A percentile compares a stretch with the other conserved stretches of the same genome.
phyloP scores from a whole-genome alignment of 768 basidiomycete species.

The Cystoderma amianthinum region DNA sequence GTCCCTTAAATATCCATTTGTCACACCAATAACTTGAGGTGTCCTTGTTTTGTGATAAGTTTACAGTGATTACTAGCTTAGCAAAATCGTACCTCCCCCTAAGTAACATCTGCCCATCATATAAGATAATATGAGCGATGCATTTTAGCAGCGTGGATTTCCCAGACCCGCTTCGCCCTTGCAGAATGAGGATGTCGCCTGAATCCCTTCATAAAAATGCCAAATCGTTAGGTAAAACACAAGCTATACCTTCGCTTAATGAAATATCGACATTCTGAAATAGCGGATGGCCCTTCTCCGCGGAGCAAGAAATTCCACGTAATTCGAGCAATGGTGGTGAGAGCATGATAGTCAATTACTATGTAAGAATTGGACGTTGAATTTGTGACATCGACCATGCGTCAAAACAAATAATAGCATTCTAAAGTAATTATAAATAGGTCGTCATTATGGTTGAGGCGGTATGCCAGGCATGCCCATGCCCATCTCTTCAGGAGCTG shows the following conservation, averaged over 20 bases:
- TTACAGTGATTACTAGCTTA: too few species aligned
- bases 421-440: conserved; percentile 17
- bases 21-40: conserved; percentile 39
- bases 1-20: conserved; percentile 1
- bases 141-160: conserved; percentile 83
- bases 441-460: conserved; percentile 35
- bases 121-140: conserved; percentile 71
- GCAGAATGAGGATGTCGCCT: conserved; percentile 72
- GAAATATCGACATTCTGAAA: conserved; percentile 57
- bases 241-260: conserved; percentile 43
- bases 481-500: conserved; percentile 80
- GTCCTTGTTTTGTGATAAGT: too few species aligned
- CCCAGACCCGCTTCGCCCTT: conserved; percentile 76
- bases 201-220: neutral
- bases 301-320: conserved; percentile 40
- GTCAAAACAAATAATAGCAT: conserved; percentile 11
- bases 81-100: conserved; percentile 64
- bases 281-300: conserved; percentile 38
- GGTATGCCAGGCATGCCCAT: too few species aligned
- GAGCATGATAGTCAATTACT: too few species aligned
- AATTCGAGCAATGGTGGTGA: conserved; percentile 40
- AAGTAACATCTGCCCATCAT: conserved; percentile 58
- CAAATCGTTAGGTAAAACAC: neutral
- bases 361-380: too few species aligned
- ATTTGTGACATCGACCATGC: too few species aligned